Conservation (phyloP, 352 stramenopile species). For the Blastocystis sp. region DNA sequence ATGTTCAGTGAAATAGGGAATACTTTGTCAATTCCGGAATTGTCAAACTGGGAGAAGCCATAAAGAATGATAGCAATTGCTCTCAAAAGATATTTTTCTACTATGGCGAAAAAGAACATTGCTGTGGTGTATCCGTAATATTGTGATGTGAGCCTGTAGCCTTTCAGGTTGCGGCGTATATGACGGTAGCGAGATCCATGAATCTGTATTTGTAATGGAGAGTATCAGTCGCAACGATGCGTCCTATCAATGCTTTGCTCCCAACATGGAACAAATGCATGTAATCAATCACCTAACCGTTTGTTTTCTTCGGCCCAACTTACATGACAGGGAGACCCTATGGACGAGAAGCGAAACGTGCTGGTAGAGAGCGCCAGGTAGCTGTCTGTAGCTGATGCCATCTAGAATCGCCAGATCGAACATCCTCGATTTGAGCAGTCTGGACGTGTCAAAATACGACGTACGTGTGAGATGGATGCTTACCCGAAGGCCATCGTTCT, state of each 20-base stretch:
- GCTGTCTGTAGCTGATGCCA: not conserved
- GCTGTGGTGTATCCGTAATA: not conserved
- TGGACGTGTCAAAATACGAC: conserved; percentile 63
- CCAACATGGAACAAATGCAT: conserved; percentile 66
- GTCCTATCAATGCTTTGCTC: conserved; percentile 63
- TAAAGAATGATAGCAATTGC: not conserved
- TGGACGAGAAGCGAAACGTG: conserved; percentile 64
- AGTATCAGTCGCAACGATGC: conserved; percentile 63
- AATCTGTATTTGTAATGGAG: conserved; percentile 64
- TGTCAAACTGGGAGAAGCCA: not conserved
- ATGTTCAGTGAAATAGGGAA: not conserved
- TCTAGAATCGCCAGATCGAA: conserved; percentile 63
- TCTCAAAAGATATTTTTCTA: conserved; percentile 3
- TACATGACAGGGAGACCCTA: conserved; percentile 59
- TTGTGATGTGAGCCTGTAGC: not conserved
- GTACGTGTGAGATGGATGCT: not conserved
- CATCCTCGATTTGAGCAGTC: conserved; percentile 58
- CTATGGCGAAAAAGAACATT: not conserved
- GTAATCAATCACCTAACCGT: conserved; percentile 66
- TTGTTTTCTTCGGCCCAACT: not conserved
- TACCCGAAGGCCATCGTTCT: conserved; percentile 62
- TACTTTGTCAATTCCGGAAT: not conserved
- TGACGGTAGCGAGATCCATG: conserved; percentile 65
- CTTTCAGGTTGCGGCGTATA: conserved; percentile 65
- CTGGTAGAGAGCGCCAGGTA: conserved; percentile 64